Conservation (phyloP, 139 green algal species). For the Chlorella sorokiniana region DNA sequence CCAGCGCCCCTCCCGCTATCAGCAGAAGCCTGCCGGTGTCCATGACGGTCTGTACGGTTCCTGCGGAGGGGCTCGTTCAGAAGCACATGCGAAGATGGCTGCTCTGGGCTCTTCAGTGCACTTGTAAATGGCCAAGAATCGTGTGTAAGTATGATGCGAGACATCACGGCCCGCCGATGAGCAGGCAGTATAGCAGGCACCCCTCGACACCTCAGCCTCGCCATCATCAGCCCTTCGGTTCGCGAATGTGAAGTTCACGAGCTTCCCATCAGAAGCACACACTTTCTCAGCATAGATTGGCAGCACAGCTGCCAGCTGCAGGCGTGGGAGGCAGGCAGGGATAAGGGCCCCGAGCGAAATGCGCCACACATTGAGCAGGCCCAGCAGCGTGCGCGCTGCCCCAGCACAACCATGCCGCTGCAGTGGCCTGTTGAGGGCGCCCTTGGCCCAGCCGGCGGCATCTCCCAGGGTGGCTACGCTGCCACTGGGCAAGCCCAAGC, state of each 20-base stretch:
- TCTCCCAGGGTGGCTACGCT: background rate
- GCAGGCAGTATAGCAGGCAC: too few relatives aligned
- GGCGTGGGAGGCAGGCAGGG: too few relatives aligned
- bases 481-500: slow-evolving; percentile 25
- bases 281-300: too few relatives aligned
- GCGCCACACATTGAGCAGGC: background rate
- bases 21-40: background rate
- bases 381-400: background rate
- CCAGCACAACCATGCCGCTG: background rate
- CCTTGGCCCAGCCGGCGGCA: background rate
- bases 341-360: background rate
- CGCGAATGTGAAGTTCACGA: too few relatives aligned
- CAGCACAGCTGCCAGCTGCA: background rate
- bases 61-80: background rate
- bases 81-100: background rate
- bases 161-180: too few relatives aligned
- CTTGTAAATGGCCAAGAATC: too few relatives aligned
- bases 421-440: background rate
- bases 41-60: background rate
- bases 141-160: too few relatives aligned
- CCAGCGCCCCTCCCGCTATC: background rate
- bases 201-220: too few relatives aligned
- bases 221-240: too few relatives aligned
- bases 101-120: too few relatives aligned
- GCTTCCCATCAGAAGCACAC: too few relatives aligned